Percentiles rank a stretch among this genome's conserved stretches.
These are phyloP conservation scores for Nepenthes alata DNA, from an alignment of 179 eudicot genomes.

Conservation along the genomic window DNA sequence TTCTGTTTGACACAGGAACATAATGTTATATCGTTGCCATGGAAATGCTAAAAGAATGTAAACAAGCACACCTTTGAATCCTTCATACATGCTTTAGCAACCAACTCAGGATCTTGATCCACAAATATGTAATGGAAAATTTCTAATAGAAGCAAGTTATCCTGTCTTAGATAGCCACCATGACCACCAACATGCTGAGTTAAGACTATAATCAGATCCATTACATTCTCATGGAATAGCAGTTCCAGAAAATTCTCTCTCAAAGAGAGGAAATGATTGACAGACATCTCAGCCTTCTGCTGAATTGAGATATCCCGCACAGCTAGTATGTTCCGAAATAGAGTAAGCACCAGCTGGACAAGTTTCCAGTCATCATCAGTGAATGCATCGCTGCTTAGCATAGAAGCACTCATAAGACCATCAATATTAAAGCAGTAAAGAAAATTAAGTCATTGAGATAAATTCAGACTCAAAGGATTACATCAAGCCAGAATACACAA, in stretches of 20 bases:
- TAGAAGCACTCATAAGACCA: neutral
- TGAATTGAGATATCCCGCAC: constrained; percentile 60
- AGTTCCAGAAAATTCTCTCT: constrained; percentile 66
- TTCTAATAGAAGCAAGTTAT: constrained; percentile 82
- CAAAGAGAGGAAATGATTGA: constrained; percentile 41
- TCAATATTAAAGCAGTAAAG: neutral
- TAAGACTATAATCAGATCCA: constrained; percentile 68
- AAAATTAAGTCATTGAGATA: neutral
- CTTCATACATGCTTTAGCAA: constrained; percentile 45
- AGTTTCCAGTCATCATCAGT: constrained; percentile 95
- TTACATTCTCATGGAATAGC: constrained; percentile 73
- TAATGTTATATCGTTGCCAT: neutral
- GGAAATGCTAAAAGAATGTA: neutral
- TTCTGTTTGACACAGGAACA: neutral
- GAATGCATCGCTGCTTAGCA: constrained; percentile 49
- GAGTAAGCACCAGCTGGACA: constrained; percentile 79
- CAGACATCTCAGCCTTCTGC: constrained; percentile 53
- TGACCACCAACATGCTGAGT: constrained; percentile 75
- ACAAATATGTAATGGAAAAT: constrained; percentile 49
- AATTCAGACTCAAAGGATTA: too few species aligned
- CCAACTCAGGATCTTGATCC: constrained; percentile 75
- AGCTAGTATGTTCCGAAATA: constrained; percentile 78
- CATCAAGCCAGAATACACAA: too few species aligned
- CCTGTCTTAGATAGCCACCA: constrained; percentile 57
- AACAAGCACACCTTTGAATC: constrained; percentile 44